Evolutionary conservation across 2,329 filamentous ascomycete species (phyloP).

Genomic region (Ceratocystis destructans): DNA sequence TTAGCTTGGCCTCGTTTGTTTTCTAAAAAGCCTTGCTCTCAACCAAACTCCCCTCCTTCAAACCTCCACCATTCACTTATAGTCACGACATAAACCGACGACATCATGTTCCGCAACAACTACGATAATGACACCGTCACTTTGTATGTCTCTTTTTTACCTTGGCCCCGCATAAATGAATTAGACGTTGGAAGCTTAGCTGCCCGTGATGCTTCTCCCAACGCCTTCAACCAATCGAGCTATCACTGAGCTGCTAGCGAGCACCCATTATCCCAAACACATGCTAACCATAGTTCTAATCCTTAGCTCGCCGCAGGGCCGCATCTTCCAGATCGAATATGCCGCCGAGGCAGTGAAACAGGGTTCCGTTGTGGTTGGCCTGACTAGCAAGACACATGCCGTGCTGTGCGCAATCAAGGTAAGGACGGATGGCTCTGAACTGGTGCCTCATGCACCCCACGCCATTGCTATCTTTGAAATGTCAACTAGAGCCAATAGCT

Average conservation of each 20-base stretch:
- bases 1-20: not conserved
- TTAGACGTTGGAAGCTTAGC: not conserved
- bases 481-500: not conserved
- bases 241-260: not conserved
- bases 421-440: constrained; percentile 18
- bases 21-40: constrained; percentile 6
- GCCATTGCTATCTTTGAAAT: not conserved
- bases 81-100: constrained; percentile 1
- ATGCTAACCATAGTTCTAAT: constrained; percentile 20
- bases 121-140: constrained; percentile 99
- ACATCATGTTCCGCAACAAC: constrained; percentile 96
- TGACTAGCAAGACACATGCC: constrained; percentile 95
- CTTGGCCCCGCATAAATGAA: not conserved
- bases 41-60: constrained; percentile 2
- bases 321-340: constrained; percentile 99
- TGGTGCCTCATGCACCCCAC: too few relatives aligned
- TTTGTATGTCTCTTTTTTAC: constrained; percentile 57
- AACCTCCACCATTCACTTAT: not conserved
- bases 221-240: not conserved
- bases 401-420: constrained; percentile 96
- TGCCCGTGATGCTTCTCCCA: not conserved
- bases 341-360: constrained; percentile 98
- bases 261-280: not conserved
- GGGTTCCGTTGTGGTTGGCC: constrained; percentile 90
- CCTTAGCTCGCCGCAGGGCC: constrained; percentile 84